Base-by-base conservation (phyloP, 257 asterid species). In the Apocynum venetum region DNA sequence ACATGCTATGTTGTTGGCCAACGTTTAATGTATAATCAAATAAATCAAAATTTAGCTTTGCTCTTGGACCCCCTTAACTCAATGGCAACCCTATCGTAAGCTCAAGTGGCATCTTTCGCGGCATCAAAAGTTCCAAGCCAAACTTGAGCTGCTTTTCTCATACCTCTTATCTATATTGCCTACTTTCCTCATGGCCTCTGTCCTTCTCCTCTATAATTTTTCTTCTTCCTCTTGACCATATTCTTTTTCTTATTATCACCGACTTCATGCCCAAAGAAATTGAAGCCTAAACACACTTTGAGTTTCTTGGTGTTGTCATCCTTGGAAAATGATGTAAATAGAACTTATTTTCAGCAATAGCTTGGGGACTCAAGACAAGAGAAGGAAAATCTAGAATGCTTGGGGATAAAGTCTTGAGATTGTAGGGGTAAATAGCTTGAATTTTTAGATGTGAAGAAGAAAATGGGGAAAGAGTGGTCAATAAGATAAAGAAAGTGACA, bases 181-280 rank as follows among this genome's bases (percentile, higher is more conserved):
- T 97, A 94, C 69, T 94, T 94, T 12, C 97, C 98, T 97, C 98
- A 94, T 5, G 97, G 98, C 83, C 98, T 71, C 82, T 91, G 96
- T 76, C 98, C 81, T 15, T 92, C 98, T 0, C 98, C 98, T 41
- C 97, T 92, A 89, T 86, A 94, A 41, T 89, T 93, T 79, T 93
- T 92, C 87, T 92, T 92, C 84, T 88, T 81, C 59, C 63, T 87
- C 79, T 81, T 84, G 6, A 2, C 55, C 41, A 13, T 71, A n/a
- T 61, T 74, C 9, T 79, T 82, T 79, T 81, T 86, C 74, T 75
- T 86, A 7, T n/a, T 43, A 17, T 72, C 73, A 41, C 51, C 64
- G 11, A 1, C 4, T 1, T 44, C 56, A 35, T 69, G 49, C 67
- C 25, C 88, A 11, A 89, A 94, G 78, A 85, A 86, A 49, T 92